Evolutionary conservation across 768 basidiomycete species (phyloP), one percentile per base, ranked within the genome.

Genomic region (Boletus reticulatus): DNA sequence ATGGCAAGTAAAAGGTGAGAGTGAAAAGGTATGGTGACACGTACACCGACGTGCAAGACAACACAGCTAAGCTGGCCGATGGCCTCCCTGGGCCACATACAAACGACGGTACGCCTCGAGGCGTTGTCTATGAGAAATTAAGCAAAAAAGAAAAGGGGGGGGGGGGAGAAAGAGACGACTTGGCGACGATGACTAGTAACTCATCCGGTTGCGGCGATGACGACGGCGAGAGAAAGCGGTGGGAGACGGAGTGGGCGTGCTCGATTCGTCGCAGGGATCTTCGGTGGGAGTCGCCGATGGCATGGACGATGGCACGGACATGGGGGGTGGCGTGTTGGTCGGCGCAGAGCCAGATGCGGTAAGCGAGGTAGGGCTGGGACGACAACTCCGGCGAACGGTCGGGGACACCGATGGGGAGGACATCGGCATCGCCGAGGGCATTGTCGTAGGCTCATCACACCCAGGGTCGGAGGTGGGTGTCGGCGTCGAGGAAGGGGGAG

Each of bases 171-270:
- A 7, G 12, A 19, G 36, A 16, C 3, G 16, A 10, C 27, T 20
- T 10, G 13, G 3, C 27, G 9, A 24, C 13, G 4, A 19, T 17
- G 14, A 20, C 52, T 53, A 53, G 29, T 53, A 31, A 38, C 37
- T 39, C 16, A 56, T 32, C 29, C 38, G 48, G 27, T 47, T 46
- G 32, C 54, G 57, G 19, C 45, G 54, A 29, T 51, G 45, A 20
- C 49, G 57, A 31, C 50, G 60, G 16, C 39, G 34, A 6, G 5
- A 17, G 11, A 16, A 14, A 13, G 39, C 1, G 38, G 38, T 31
- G 11, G 52, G 43, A 10, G 24, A 2, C 36, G 19, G 34, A 43
- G 32, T 11, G 2, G 58, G 41, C 20, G 12, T 22, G 38, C 12
- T 31, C 2, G 32, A 6, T 19, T 36, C 29, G 6, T 27, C 37